Evolutionary conservation across 2,329 filamentous ascomycete species (phyloP).

Genomic region (Pseudocercospora fijiensis): DNA sequence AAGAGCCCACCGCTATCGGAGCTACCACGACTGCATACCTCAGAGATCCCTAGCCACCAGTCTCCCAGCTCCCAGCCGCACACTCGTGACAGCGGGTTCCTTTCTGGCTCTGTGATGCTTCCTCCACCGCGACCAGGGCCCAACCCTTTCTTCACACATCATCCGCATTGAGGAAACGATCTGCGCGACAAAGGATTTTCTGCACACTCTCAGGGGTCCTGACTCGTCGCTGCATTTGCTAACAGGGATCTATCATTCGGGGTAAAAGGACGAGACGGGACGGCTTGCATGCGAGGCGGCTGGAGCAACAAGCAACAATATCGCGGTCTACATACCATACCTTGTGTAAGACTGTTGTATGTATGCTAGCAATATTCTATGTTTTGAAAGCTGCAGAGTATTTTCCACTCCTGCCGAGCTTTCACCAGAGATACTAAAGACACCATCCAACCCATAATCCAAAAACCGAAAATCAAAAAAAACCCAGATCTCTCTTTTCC

Average conservation of each 20-base stretch:
- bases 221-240: constrained; percentile 1
- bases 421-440: too few species aligned
- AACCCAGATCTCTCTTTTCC: too few species aligned
- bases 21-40: neutral
- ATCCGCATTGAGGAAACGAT: neutral
- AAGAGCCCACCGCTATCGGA: neutral
- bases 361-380: neutral
- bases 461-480: too few species aligned
- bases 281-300: constrained; percentile 1
- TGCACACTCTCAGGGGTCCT: neutral
- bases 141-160: neutral
- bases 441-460: too few species aligned
- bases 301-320: neutral
- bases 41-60: neutral
- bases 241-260: neutral
- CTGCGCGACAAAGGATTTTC: neutral
- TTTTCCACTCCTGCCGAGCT: neutral
- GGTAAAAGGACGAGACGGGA: neutral
- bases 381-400: neutral
- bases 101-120: neutral
- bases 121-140: neutral
- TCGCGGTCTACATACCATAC: too few species aligned
- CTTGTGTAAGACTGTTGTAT: neutral
- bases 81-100: constrained; percentile 1
- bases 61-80: neutral